Percentiles rank a stretch among this genome's conserved stretches.
Conservation (phyloP, 208 protist genomes). For the Leptomonas seymouri region DNA sequence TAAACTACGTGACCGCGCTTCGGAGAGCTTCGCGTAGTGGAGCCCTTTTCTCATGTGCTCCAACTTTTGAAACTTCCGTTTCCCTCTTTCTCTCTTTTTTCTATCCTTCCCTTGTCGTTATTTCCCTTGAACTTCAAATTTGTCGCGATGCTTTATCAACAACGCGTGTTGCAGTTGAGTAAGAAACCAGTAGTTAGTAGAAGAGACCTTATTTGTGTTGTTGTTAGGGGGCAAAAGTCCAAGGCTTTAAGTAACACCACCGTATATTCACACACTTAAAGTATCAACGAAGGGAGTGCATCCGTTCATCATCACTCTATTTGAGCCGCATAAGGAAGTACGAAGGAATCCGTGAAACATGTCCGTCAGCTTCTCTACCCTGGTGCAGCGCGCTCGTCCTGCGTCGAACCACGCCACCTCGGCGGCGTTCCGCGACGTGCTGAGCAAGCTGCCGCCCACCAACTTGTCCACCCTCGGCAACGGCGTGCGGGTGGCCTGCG, state of each 20-base stretch:
- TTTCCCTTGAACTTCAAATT: background rate
- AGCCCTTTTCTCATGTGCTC: background rate
- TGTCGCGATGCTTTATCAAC: too few relatives aligned
- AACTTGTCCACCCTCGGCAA: conserved; percentile 94
- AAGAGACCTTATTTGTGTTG: conserved; percentile 14
- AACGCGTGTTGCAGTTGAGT: conserved; percentile 4
- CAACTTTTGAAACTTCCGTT: background rate
- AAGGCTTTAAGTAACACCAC: conserved; percentile 2
- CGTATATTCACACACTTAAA: background rate
- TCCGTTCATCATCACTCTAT: too few relatives aligned
- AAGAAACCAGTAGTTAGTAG: conserved; percentile 18
- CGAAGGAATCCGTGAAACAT: conserved; percentile 35
- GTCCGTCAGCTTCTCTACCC: conserved; percentile 87
- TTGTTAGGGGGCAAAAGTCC: conserved; percentile 20
- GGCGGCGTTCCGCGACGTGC: conserved; percentile 63
- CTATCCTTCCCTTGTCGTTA: background rate
- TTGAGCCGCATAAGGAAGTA: conserved; percentile 18
- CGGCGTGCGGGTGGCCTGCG: conserved; percentile 96
- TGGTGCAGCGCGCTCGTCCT: conserved; percentile 82
- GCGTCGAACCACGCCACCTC: conserved; percentile 74
- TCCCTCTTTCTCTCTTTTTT: conserved; percentile 1
- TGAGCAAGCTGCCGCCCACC: conserved; percentile 84
- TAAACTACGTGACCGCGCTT: too few relatives aligned
- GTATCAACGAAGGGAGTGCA: too few relatives aligned
- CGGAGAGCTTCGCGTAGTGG: too few relatives aligned